Evolutionary conservation across 2,329 filamentous ascomycete species (phyloP), one percentile per base, ranked within the genome.

Genomic region (Pseudogymnoascus sp.): DNA sequence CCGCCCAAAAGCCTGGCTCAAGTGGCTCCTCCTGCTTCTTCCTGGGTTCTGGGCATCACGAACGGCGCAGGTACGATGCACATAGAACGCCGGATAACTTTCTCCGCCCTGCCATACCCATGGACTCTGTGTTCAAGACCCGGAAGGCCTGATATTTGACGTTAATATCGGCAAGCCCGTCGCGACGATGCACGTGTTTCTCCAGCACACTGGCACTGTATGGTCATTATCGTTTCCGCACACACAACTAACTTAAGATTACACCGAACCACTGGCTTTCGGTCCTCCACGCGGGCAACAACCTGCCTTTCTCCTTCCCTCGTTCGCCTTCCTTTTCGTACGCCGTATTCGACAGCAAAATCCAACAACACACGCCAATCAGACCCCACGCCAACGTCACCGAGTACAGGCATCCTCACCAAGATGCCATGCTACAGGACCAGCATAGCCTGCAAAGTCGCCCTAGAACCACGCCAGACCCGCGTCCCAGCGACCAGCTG

Each of bases 231-330:
- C 18, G 42, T 33, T 56, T 33, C 28, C 33, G n/a, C n/a, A 56
- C 25, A 56, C 8, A 31, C 28, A 31, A 31, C 50, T n/a, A 56
- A 53, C 47, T 31, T 31, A 53, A 56, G 50, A 56, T 56, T 56
- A n/a, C 50, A 56, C 25, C 50, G 25, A 31, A 56, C 50, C 28
- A 56, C 50, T 56, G 50, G 50, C 50, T 56, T 56, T 56, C 50
- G 1, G 25, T 33, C 47, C 47, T 53, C 47, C 47, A 53, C 14
- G 47, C 47, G 25, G 23, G 23, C 47, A 31, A 11, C 31, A 14
- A n/a, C 38, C 31, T 37, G 18, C 14, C 38, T 23, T 40, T 38
- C 56, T 11, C 33, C 7, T n/a, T 50, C 44, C 44, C 44, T 50
- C 44, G 44, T 14, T 31, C 47, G 47, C 23, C 25, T 53, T 53